Evolutionary conservation across 257 asterid genomes (phyloP).

Genomic region (Mentha longifolia): DNA sequence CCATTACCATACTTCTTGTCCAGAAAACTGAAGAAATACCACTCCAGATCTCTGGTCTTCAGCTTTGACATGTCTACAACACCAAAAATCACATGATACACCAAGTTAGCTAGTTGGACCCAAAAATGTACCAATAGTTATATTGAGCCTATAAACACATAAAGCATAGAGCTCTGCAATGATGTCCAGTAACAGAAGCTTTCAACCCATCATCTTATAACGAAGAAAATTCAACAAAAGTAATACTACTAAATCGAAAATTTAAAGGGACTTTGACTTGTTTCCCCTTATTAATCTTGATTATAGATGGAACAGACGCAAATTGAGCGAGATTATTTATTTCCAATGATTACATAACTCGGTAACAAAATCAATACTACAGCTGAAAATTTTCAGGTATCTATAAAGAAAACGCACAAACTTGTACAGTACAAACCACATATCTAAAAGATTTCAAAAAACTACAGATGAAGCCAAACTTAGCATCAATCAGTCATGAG

Average conservation of each 20-base stretch:
- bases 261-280: not conserved
- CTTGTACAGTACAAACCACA: not conserved
- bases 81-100: slow-evolving; percentile 17
- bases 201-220: slow-evolving; percentile 4
- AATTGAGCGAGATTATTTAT: not conserved
- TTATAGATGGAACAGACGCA: not conserved
- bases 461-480: not conserved
- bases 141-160: not conserved
- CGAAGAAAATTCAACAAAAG: not conserved
- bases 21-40: slow-evolving; percentile 89
- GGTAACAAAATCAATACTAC: not conserved
- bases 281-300: not conserved
- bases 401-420: not conserved
- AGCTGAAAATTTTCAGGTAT: not conserved
- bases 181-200: not conserved
- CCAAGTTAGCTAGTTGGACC: not conserved
- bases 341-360: not conserved
- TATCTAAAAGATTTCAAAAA: too few species aligned
- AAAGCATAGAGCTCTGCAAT: not conserved
- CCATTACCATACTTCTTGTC: slow-evolving; percentile 92
- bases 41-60: slow-evolving; percentile 85
- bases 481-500: not conserved
- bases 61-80: slow-evolving; percentile 68
- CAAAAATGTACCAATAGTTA: not conserved
- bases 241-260: slow-evolving; percentile 3